Base-by-base conservation (phyloP, 495 filamentous ascomycete genomes). In the Aspergillus bridgeri region DNA sequence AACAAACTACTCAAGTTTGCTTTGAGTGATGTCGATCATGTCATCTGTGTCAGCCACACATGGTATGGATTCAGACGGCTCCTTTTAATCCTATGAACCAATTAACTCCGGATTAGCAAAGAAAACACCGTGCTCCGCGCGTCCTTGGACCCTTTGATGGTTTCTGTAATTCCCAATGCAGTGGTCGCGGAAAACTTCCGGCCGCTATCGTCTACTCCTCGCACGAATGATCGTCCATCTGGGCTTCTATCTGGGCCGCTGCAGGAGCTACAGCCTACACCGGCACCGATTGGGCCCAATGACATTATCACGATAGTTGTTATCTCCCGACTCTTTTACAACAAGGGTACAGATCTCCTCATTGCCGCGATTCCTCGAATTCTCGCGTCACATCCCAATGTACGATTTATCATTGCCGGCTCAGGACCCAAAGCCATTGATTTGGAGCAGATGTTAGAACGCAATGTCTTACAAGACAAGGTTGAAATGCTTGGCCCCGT, bases 1-100 rank as follows among this genome's bases (percentile, higher is more conserved):
- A 98, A 98, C 68, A 98, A 98, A 71, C 74, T 98, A 29, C 79
- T 98, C 29, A 98, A 98, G 66, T 98, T 98, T 66, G 91, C 85
- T 0, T 65, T 98, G 60, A 98, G 95, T 66, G 94, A 98, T 69
- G 92, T 98, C 11, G 94, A 96, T 63, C 94, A 98, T 82, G 92
- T 94, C 38, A 95, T 98, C 53, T 98, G 94, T 61, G 94, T 98
- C 62, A 95, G 90, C 65, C 92, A 98, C 79, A 98, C 94, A 54
- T 97, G 93, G 92, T 94, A 79, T 50, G 64, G 18, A 4, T 52
- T 6, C 5, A 18, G 6, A 29, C 11, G 6, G 5, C 15, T 23
- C 18, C 18, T 6, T 5, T 2, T 4, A 53, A 19, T 20, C 15
- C 9, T 15, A 3, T 2, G 2, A 33, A n/a, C 17, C n/a, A 21